phyloP scores from a whole-genome alignment of 2,329 filamentous ascomycete species.

The Aureobasidium sp. region DNA sequence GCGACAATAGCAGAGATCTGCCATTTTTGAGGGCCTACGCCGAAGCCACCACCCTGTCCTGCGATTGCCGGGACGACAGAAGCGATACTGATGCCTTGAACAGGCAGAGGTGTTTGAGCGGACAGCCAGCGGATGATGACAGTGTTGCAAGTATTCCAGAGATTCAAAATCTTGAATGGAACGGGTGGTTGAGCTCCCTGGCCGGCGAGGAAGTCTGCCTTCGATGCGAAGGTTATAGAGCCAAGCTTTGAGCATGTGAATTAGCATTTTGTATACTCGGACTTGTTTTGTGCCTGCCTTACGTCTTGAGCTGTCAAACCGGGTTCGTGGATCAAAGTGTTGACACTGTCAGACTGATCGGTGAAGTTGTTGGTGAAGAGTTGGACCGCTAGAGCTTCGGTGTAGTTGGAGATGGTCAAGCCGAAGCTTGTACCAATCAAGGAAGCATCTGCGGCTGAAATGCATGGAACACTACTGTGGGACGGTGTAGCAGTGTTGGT shows the following conservation, averaged over 20 bases:
- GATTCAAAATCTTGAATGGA: constrained; percentile 23
- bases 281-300: not conserved
- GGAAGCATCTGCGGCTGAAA: constrained; percentile 19
- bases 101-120: constrained; percentile 19
- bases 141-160: constrained; percentile 22
- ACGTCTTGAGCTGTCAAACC: not conserved
- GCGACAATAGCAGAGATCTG: constrained; percentile 26
- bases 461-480: constrained; percentile 14
- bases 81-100: constrained; percentile 16
- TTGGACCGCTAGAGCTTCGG: constrained; percentile 18
- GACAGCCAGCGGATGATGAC: constrained; percentile 24
- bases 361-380: constrained; percentile 21
- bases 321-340: constrained; percentile 21
- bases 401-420: constrained; percentile 23
- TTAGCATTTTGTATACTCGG: not conserved
- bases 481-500: not conserved
- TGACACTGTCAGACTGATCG: constrained; percentile 27
- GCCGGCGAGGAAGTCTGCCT: constrained; percentile 20
- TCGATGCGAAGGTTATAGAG: constrained; percentile 19
- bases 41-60: constrained; percentile 4
- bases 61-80: not conserved
- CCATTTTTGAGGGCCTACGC: constrained; percentile 15
- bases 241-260: not conserved
- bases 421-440: constrained; percentile 22
- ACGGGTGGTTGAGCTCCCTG: constrained; percentile 24